These are phyloP conservation scores for Pseudocercospora ulei DNA, from an alignment of 2,329 filamentous ascomycete genomes.

Conservation along the genomic window DNA sequence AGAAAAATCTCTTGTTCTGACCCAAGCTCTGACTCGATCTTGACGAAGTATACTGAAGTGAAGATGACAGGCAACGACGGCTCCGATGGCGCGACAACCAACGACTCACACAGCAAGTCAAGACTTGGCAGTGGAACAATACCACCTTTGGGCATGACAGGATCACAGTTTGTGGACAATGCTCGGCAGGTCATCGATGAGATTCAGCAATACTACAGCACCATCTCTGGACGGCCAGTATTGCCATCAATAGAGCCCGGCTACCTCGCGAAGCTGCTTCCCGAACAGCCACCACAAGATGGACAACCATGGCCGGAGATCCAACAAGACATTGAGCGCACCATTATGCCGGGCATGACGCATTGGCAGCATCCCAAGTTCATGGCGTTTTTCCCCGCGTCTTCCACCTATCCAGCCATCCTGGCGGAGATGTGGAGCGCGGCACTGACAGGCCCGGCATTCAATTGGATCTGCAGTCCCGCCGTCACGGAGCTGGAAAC, in stretches of 20 bases:
- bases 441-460: constrained; percentile 79
- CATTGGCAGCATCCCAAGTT: constrained; percentile 94
- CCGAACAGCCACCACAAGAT: constrained; percentile 52
- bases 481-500: constrained; percentile 91
- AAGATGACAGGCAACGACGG: constrained; percentile 5
- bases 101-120: constrained; percentile 13
- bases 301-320: constrained; percentile 70
- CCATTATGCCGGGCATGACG: constrained; percentile 85
- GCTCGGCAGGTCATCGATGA: constrained; percentile 73
- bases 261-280: constrained; percentile 73
- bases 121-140: constrained; percentile 26
- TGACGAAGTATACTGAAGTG: background rate
- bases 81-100: background rate
- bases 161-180: constrained; percentile 64
- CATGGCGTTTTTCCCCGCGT: constrained; percentile 89
- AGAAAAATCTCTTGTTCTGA: too few species aligned
- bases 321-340: constrained; percentile 68
- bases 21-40: background rate
- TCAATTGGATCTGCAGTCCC: constrained; percentile 95
- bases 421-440: constrained; percentile 87
- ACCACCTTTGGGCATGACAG: constrained; percentile 55
- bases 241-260: constrained; percentile 71
- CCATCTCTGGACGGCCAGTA: constrained; percentile 58
- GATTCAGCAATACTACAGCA: constrained; percentile 77
- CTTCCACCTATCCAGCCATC: constrained; percentile 71